Conservation (phyloP, 495 filamentous ascomycete genomes). For the Parathielavia hyrcaniae region DNA sequence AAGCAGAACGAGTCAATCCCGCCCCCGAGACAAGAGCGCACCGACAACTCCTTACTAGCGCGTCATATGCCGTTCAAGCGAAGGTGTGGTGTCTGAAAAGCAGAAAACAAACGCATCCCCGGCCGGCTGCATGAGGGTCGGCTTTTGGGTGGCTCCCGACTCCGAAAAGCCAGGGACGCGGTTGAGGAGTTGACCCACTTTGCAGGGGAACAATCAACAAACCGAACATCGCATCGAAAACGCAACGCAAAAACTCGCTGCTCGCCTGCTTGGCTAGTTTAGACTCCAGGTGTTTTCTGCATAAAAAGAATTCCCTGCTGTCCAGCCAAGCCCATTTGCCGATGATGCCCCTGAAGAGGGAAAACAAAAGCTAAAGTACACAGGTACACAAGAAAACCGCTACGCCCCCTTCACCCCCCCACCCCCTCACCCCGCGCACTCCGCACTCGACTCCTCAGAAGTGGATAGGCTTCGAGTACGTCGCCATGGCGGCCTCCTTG, state of each 20-base stretch:
- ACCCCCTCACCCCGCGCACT: not conserved
- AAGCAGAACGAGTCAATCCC: not conserved
- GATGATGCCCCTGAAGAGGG: slow-evolving; percentile 15
- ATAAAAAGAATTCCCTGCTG: slow-evolving; percentile 15
- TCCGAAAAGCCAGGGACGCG: not conserved
- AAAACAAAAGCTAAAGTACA: slow-evolving; percentile 28
- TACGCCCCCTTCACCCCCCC: not conserved
- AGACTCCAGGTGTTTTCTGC: too few species aligned
- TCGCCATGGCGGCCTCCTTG: slow-evolving; percentile 99
- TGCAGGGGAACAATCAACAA: slow-evolving; percentile 6
- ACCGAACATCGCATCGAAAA: not conserved
- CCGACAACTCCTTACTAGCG: not conserved
- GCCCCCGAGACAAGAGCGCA: not conserved
- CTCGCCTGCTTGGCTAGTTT: slow-evolving; percentile 4
- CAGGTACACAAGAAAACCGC: slow-evolving; percentile 22
- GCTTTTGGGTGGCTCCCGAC: not conserved
- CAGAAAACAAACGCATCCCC: not conserved
- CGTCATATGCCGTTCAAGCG: not conserved
- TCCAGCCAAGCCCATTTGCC: slow-evolving; percentile 25
- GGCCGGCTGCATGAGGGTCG: not conserved
- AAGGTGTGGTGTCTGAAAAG: not conserved
- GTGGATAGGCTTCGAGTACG: slow-evolving; percentile 93
- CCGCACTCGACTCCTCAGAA: slow-evolving; percentile 50
- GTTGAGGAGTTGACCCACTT: not conserved
- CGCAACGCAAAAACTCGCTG: not conserved